A percentile compares a stretch with the other conserved stretches of the same genome.
Conservation (phyloP, 331 rosid genomes). For the Quercus lobata region DNA sequence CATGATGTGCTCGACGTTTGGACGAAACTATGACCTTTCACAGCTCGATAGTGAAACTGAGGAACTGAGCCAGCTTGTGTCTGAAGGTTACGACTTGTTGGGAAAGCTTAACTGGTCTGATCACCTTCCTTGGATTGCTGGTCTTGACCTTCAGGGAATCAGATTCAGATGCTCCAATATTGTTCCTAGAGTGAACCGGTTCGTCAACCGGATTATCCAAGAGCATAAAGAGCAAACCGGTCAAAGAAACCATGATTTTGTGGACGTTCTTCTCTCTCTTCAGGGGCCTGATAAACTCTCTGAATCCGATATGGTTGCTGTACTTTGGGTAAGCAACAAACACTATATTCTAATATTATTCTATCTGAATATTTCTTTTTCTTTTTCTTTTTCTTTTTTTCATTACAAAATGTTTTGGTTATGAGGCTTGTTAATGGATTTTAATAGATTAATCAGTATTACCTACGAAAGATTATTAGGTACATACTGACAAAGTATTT, state of each 20-base stretch:
- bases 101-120: slow-evolving; percentile 86
- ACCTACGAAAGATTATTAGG: too few species aligned
- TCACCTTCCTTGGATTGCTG: slow-evolving; percentile 69
- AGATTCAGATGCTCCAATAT: slow-evolving; percentile 62
- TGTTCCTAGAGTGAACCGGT: slow-evolving; percentile 73
- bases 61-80: slow-evolving; percentile 53
- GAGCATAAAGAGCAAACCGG: slow-evolving; percentile 47
- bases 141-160: slow-evolving; percentile 62
- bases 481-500: too few species aligned
- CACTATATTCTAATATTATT: not conserved
- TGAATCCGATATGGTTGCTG: slow-evolving; percentile 84
- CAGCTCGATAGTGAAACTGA: slow-evolving; percentile 24
- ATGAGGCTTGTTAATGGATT: too few species aligned
- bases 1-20: slow-evolving; percentile 94
- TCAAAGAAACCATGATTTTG: slow-evolving; percentile 50
- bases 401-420: not conserved
- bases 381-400: not conserved
- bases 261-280: slow-evolving; percentile 78
- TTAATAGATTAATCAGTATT: too few species aligned
- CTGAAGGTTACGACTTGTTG: slow-evolving; percentile 75
- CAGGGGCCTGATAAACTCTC: slow-evolving; percentile 63
- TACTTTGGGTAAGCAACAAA: slow-evolving; percentile 72
- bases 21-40: slow-evolving; percentile 36
- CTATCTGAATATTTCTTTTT: not conserved
- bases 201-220: slow-evolving; percentile 51